Conservation (phyloP, 805 yeast genomes). For the Candida succiphila region DNA sequence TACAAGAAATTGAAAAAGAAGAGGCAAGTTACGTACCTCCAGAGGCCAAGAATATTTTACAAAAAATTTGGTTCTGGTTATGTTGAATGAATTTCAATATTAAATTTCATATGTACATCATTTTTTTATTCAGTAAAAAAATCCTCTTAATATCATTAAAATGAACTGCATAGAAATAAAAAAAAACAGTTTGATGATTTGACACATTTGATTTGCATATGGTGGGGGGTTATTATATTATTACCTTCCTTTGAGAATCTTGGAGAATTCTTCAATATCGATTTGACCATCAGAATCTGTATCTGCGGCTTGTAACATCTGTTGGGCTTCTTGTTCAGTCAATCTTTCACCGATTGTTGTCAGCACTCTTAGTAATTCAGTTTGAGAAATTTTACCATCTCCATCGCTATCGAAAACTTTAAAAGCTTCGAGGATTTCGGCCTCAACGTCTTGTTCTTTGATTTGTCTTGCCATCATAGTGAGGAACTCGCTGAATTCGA, state of each 20-base stretch:
- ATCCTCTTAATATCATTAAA: no score
- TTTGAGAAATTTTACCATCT: conserved; percentile 93
- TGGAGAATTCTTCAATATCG: conserved; percentile 93
- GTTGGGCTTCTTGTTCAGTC: conserved; percentile 94
- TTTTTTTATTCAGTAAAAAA: conserved; percentile 5
- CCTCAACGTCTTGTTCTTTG: conserved; percentile 95
- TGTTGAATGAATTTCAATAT: conserved; percentile 42
- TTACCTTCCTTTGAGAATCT: conserved; percentile 37
- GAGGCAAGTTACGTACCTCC: conserved; percentile 24
- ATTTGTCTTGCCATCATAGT: conserved; percentile 88
- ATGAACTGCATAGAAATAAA: background rate
- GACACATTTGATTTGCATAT: no score
- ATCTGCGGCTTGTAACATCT: conserved; percentile 94
- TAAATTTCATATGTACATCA: conserved; percentile 41
- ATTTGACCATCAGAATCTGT: conserved; percentile 95
- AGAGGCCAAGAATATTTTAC: conserved; percentile 27
- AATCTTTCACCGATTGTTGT: conserved; percentile 96
- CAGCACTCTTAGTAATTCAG: conserved; percentile 92
- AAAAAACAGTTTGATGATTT: no score
- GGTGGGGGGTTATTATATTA: no score
- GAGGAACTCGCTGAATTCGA: conserved; percentile 73
- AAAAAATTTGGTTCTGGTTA: conserved; percentile 43
- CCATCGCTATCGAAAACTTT: conserved; percentile 96
- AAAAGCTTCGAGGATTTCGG: conserved; percentile 95
- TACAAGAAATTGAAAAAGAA: conserved; percentile 49